Percentiles rank a stretch among this genome's conserved stretches.
Conservation (phyloP, 2,329 filamentous ascomycete genomes). For the Cercospora sp. region DNA sequence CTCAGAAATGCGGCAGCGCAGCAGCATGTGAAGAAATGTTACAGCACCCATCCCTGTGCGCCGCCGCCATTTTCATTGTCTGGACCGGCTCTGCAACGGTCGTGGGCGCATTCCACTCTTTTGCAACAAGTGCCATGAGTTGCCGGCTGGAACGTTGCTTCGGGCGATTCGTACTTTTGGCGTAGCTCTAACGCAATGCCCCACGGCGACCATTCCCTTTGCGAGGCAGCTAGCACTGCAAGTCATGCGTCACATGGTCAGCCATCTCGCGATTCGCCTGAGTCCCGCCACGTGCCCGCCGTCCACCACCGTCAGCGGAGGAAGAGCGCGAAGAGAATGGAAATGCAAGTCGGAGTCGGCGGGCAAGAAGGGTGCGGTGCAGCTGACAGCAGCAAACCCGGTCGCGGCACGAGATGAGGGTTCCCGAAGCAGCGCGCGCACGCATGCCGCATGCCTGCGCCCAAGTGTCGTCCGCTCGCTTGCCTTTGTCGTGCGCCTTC, state of each 20-base stretch:
- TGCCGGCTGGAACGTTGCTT: background rate
- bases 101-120: background rate
- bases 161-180: background rate
- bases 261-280: constrained; percentile 1
- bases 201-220: constrained; percentile 11
- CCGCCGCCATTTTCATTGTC: background rate
- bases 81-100: constrained; percentile 1
- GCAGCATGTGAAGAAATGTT: background rate
- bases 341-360: background rate
- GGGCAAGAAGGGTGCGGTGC: background rate
- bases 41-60: background rate
- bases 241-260: constrained; percentile 16
- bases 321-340: too few relatives aligned
- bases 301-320: background rate
- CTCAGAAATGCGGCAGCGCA: background rate
- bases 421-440: background rate
- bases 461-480: background rate
- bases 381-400: background rate
- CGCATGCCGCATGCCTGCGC: background rate
- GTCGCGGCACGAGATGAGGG: background rate
- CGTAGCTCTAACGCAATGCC: background rate
- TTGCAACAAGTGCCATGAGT: background rate
- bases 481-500: background rate
- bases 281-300: background rate
- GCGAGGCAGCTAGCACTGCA: constrained; percentile 13